Evolutionary conservation across 768 basidiomycete species (phyloP).

Genomic region (Russula lepida): DNA sequence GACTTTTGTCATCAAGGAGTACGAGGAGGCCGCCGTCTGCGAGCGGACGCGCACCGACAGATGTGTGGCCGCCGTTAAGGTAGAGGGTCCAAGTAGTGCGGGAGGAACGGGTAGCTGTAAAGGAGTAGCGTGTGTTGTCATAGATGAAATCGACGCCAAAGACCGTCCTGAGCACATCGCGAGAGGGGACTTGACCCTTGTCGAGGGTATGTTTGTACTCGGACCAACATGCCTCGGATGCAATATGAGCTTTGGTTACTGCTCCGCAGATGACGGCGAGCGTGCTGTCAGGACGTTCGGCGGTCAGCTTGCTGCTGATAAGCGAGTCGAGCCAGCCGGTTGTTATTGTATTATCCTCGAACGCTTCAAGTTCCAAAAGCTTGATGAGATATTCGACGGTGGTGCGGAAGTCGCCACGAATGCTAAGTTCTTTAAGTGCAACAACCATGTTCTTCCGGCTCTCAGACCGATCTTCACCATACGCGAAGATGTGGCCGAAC

Average conservation of each 20-base stretch:
- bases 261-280: slow-evolving; percentile 95
- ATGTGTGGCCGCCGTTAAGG: slow-evolving; percentile 88
- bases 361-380: slow-evolving; percentile 89
- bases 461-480: slow-evolving; percentile 92
- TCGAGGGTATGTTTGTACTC: slow-evolving; percentile 95
- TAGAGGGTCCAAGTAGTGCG: slow-evolving; percentile 87
- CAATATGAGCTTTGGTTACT: slow-evolving; percentile 88
- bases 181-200: slow-evolving; percentile 95
- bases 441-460: slow-evolving; percentile 99
- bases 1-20: slow-evolving; percentile 86
- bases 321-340: slow-evolving; percentile 98
- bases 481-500: slow-evolving; percentile 98
- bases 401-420: slow-evolving; percentile 96
- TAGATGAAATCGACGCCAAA: slow-evolving; percentile 97
- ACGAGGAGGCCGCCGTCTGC: slow-evolving; percentile 94
- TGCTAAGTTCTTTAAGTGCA: slow-evolving; percentile 94
- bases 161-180: slow-evolving; percentile 92
- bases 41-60: slow-evolving; percentile 86
- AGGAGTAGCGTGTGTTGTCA: slow-evolving; percentile 90
- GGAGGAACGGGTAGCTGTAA: slow-evolving; percentile 90
- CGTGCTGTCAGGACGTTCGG: slow-evolving; percentile 88
- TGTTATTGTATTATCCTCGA: slow-evolving; percentile 95
- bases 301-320: slow-evolving; percentile 95
- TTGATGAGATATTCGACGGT: slow-evolving; percentile 99
- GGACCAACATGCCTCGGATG: slow-evolving; percentile 79